Evolutionary conservation across 495 filamentous ascomycete species (phyloP).

Genomic region (Talaromyces borbonicus): DNA sequence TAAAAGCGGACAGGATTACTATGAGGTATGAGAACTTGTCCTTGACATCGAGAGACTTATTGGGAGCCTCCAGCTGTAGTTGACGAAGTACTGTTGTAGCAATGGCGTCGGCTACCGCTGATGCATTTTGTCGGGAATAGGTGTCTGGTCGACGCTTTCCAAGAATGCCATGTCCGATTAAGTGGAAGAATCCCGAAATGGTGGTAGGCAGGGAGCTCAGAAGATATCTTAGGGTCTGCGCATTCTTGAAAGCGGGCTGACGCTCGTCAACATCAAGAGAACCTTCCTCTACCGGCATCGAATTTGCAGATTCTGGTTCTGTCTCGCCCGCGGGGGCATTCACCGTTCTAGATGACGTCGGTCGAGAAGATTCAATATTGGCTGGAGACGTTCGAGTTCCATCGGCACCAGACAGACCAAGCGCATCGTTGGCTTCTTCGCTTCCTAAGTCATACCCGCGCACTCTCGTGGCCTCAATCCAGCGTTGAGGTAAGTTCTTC

Average conservation of each 20-base stretch:
- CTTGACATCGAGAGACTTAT: constrained; percentile 29
- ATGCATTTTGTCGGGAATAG: constrained; percentile 55
- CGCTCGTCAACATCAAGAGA: constrained; percentile 32
- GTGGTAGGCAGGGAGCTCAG: constrained; percentile 63
- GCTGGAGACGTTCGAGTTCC: constrained; percentile 9
- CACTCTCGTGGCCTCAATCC: constrained; percentile 52
- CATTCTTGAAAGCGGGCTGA: constrained; percentile 64
- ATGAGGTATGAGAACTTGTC: constrained; percentile 67
- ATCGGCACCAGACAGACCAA: constrained; percentile 19
- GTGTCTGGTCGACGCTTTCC: constrained; percentile 57
- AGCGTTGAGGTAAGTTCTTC: constrained; percentile 53
- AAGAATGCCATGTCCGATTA: constrained; percentile 69
- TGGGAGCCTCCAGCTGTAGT: constrained; percentile 41
- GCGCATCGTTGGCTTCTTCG: constrained; percentile 31
- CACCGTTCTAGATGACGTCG: constrained; percentile 8
- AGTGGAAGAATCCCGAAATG: constrained; percentile 68
- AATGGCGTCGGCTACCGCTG: constrained; percentile 65
- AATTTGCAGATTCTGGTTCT: constrained; percentile 9
- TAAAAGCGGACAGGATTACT: constrained; percentile 64
- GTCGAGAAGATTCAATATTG: constrained; percentile 12
- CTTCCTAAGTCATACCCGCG: constrained; percentile 36
- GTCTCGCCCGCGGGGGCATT: constrained; percentile 11
- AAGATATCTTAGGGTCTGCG: constrained; percentile 61
- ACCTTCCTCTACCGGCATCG: constrained; percentile 26
- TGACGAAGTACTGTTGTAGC: constrained; percentile 61